These are phyloP conservation scores for Termitomyces sp. DNA, from an alignment of 768 basidiomycete species.

Conservation along the genomic window DNA sequence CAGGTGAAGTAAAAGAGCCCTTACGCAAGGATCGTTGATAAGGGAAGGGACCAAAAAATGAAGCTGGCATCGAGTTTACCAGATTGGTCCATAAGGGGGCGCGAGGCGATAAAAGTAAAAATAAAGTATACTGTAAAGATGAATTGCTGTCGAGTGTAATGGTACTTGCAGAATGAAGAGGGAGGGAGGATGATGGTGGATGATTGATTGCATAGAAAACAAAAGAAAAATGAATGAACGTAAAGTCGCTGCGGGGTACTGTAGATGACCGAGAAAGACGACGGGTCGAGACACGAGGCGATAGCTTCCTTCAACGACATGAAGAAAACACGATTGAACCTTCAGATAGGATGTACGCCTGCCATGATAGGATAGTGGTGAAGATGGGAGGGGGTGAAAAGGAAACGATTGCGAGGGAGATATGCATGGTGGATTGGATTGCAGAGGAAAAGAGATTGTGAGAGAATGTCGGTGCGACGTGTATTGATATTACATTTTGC, in stretches of 20 bases:
- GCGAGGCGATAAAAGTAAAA: constrained; percentile 64
- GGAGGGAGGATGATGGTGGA: constrained; percentile 43
- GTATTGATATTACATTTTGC: constrained; percentile 84
- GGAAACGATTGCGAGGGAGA: constrained; percentile 61
- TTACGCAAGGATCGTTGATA: constrained; percentile 11
- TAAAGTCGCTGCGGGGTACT: constrained; percentile 31
- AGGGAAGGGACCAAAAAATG: constrained; percentile 25
- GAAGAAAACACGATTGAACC: constrained; percentile 23
- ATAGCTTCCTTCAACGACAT: constrained; percentile 19
- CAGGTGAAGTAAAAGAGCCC: constrained; percentile 20
- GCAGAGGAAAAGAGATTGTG: constrained; percentile 59
- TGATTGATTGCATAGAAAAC: constrained; percentile 53
- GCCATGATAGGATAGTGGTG: constrained; percentile 43
- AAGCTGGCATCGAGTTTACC: constrained; percentile 22
- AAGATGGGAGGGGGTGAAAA: constrained; percentile 25
- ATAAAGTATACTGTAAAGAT: constrained; percentile 75
- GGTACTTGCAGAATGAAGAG: constrained; percentile 32
- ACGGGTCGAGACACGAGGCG: constrained; percentile 21
- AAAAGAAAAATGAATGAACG: constrained; percentile 33
- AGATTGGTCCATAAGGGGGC: constrained; percentile 30
- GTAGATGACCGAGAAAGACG: constrained; percentile 36
- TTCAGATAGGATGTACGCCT: constrained; percentile 42
- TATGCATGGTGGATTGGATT: constrained; percentile 62
- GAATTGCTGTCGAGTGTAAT: constrained; percentile 43
- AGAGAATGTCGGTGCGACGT: constrained; percentile 54